These are phyloP conservation scores for Aspergillus panamensis DNA, from an alignment of 495 filamentous ascomycete species.

Conservation along the genomic window DNA sequence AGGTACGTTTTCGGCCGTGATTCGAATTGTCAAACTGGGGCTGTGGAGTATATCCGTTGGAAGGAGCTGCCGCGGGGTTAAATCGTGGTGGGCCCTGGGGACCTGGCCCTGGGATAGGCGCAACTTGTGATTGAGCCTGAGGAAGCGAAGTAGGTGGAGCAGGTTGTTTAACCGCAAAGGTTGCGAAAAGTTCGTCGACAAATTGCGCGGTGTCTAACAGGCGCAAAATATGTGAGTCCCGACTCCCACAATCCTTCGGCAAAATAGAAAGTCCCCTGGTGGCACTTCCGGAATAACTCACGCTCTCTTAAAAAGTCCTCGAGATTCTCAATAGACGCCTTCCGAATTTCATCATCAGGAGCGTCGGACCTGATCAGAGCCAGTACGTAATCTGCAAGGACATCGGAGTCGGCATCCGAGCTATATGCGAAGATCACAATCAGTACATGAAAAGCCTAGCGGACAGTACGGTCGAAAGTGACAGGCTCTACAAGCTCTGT, in stretches of 20 bases:
- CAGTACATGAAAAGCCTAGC: not conserved
- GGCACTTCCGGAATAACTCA: slow-evolving; percentile 34
- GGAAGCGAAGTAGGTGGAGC: slow-evolving; percentile 28
- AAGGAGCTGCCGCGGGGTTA: slow-evolving; percentile 38
- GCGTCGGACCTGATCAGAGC: slow-evolving; percentile 84
- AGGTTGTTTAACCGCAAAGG: slow-evolving; percentile 55
- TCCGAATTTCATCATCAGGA: slow-evolving; percentile 65
- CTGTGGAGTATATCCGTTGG: slow-evolving; percentile 23
- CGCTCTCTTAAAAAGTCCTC: slow-evolving; percentile 85
- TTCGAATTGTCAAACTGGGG: slow-evolving; percentile 21
- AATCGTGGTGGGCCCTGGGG: slow-evolving; percentile 31
- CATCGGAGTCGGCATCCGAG: slow-evolving; percentile 91
- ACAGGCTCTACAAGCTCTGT: not conserved
- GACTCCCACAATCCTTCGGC: not conserved
- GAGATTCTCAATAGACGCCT: slow-evolving; percentile 71
- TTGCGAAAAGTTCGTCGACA: slow-evolving; percentile 80
- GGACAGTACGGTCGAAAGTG: not conserved
- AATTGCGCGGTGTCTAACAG: slow-evolving; percentile 65
- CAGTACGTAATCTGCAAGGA: slow-evolving; percentile 92
- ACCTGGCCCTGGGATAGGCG: slow-evolving; percentile 22
- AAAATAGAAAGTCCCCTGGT: not conserved
- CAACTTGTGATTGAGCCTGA: slow-evolving; percentile 53
- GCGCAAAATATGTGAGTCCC: not conserved
- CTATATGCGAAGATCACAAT: slow-evolving; percentile 37
- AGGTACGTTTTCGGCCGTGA: slow-evolving; percentile 53